Evolutionary conservation across 2,329 filamentous ascomycete species (phyloP).

Genomic region (Hymenotorrendiella dingleyae): DNA sequence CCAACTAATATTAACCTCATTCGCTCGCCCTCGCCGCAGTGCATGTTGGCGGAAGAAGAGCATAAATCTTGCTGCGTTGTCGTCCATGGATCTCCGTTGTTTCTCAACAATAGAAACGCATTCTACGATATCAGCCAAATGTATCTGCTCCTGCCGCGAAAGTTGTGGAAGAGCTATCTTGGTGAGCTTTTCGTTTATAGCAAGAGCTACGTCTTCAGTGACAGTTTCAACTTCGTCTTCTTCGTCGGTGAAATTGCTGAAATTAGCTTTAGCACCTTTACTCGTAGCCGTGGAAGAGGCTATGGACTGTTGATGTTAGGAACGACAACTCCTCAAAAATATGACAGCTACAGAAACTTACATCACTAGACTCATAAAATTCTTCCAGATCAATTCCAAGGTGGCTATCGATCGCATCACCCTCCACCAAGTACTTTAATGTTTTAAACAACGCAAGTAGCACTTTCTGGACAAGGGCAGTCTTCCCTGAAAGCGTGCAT

Average conservation of each 20-base stretch:
- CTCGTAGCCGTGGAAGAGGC: conserved; percentile 14
- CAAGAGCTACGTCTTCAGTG: conserved; percentile 62
- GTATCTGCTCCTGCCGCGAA: conserved; percentile 80
- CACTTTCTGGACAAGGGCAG: conserved; percentile 62
- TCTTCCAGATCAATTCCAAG: conserved; percentile 58
- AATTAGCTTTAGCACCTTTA: conserved; percentile 32
- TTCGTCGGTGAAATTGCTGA: conserved; percentile 42
- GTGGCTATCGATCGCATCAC: conserved; percentile 74
- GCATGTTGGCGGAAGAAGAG: conserved; percentile 81
- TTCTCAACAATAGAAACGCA: conserved; percentile 79
- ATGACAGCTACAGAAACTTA: conserved; percentile 14
- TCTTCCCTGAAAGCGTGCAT: conserved; percentile 77
- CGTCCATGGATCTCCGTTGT: conserved; percentile 82
- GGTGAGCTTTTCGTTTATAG: conserved; percentile 72
- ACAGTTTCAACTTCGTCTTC: conserved; percentile 58
- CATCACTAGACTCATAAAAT: conserved; percentile 42
- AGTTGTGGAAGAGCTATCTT: conserved; percentile 71
- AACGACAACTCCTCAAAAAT: no score
- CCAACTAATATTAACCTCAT: conserved; percentile 63
- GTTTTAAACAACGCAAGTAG: conserved; percentile 66
- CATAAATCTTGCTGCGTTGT: conserved; percentile 82
- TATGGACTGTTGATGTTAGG: conserved; percentile 12
- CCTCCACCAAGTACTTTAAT: conserved; percentile 77
- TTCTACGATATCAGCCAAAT: conserved; percentile 76
- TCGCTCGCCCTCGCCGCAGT: conserved; percentile 59